Evolutionary conservation across 1,284 basidiomycete genomes (phyloP), one percentile per base, ranked within the genome.

Genomic region (Rhodotorula sp.): DNA sequence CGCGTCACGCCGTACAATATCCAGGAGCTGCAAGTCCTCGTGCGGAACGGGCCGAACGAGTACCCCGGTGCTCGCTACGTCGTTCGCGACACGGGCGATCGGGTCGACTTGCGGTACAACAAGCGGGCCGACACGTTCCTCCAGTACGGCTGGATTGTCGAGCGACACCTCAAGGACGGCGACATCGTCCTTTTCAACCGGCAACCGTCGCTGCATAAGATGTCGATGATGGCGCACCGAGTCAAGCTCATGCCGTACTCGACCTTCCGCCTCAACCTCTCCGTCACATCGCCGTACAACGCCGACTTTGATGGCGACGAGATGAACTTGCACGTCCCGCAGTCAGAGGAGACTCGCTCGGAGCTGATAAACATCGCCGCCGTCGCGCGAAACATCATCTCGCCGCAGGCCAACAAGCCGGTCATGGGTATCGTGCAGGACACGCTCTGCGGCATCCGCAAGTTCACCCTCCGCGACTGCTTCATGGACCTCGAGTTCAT

Each of bases 201-300:
- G 73, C 96, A 99, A 79, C 96, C 96, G 4, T 92, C 89, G 85
- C 82, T 99, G 81, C 96, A 99, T 83, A 99, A 99, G 82, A 99
- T 99, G 96, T 95, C 92, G 85, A 99, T 99, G 96, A 99, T 99
- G 96, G 93, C 92, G 81, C 96, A 99, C 83, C 88, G 96, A 52
- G 91, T 99, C 60, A 93, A 92, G 79, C 84, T 99, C 67, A 97
- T 99, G 94, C 91, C 92, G 47, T 99, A 98, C 82, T 99, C 96
- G 36, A 99, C 95, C 68, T 98, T 97, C 84, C 94, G 95, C 71
- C 83, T 97, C 74, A 98, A 98, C 80, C 88, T 97, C 73, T 96
- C 94, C 71, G 94, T 97, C 60, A 82, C 82, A 39, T 90, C 91
- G 49, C 91, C 91, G 0, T 93, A 93, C 82, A 97, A 97, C 77